These are phyloP conservation scores for Leersia perrieri DNA, from an alignment of 176 grass and related monocot species.

Conservation along the genomic window DNA sequence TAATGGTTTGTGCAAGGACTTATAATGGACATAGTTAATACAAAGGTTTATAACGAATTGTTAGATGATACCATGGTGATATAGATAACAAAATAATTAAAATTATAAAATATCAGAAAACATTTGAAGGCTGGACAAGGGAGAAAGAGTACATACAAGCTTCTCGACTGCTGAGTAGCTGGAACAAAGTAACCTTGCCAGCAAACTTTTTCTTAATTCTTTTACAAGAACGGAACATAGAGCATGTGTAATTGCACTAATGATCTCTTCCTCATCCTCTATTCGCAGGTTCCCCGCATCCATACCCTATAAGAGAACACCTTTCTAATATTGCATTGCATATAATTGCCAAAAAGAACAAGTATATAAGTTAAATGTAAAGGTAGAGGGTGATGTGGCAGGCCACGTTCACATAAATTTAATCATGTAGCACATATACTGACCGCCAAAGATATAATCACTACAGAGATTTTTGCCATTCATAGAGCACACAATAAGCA, in stretches of 20 bases:
- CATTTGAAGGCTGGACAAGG: not conserved
- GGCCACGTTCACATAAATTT: not conserved
- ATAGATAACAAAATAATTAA: not conserved
- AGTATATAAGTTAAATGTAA: not conserved
- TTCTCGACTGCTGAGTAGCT: conserved; percentile 75
- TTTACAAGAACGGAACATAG: conserved; percentile 63
- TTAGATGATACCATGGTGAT: not conserved
- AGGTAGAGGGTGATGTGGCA: not conserved
- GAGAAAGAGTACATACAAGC: conserved; percentile 66
- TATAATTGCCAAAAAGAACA: not conserved
- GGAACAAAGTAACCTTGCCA: conserved; percentile 77
- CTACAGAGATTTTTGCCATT: not conserved
- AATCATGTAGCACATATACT: not conserved
- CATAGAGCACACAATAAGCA: not conserved
- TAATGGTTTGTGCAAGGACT: not conserved
- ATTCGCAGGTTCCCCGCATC: conserved; percentile 60
- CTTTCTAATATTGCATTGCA: conserved; percentile 36
- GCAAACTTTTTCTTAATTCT: conserved; percentile 72
- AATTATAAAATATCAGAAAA: not conserved
- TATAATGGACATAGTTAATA: not conserved
- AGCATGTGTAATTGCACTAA: conserved; percentile 74
- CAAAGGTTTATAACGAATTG: not conserved
- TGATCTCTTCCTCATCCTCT: conserved; percentile 83
- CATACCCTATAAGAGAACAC: conserved; percentile 60
- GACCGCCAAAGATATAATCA: not conserved